Evolutionary conservation across 2,329 filamentous ascomycete genomes (phyloP).

Genomic region (Trichoderma sp.): DNA sequence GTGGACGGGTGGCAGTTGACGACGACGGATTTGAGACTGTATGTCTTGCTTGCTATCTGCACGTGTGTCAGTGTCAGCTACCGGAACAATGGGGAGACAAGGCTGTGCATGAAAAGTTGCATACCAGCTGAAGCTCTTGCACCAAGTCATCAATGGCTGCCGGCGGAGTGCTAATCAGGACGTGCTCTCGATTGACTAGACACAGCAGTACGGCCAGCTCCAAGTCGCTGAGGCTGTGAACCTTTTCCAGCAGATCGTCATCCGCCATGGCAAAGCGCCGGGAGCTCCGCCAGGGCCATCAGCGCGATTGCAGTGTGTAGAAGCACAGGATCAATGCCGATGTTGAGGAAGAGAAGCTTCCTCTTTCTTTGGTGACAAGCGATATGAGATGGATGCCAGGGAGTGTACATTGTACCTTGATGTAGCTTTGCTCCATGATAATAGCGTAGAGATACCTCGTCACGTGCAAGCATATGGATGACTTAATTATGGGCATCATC

Average conservation of each 20-base stretch:
- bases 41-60: conserved; percentile 66
- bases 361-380: neutral
- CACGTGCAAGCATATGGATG: conserved; percentile 8
- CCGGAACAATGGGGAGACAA: neutral
- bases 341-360: neutral
- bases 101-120: neutral
- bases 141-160: conserved; percentile 64
- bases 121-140: conserved; percentile 68
- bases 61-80: neutral
- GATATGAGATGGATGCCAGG: neutral
- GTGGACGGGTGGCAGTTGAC: conserved; percentile 71
- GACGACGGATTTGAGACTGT: conserved; percentile 67
- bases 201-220: conserved; percentile 84
- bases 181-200: conserved; percentile 79
- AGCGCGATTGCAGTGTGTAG: conserved; percentile 17
- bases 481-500: neutral
- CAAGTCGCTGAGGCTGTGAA: conserved; percentile 79
- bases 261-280: conserved; percentile 53
- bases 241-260: conserved; percentile 60
- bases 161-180: conserved; percentile 73
- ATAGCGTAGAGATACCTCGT: neutral
- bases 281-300: conserved; percentile 27
- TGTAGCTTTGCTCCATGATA: neutral
- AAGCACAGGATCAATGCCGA: neutral
- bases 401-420: neutral